Conservation (phyloP, 176 grass and related monocot genomes). For the Ampelocalamus luodianensis region DNA sequence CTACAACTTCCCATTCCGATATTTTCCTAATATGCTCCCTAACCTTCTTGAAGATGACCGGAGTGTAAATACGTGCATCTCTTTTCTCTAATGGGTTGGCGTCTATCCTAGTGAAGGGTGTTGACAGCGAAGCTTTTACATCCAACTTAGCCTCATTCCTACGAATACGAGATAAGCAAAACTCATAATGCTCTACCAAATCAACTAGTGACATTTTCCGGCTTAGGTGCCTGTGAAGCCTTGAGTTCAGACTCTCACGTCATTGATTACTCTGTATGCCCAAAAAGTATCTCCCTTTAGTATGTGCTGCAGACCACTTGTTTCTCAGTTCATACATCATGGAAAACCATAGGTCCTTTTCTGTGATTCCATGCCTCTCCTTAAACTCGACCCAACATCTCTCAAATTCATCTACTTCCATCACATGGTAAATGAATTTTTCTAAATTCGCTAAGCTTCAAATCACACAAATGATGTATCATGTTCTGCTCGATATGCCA, state of each 20-base stretch:
- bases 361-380: no score
- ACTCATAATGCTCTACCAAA: background rate
- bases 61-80: no score
- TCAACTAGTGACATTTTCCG: conserved; percentile 19
- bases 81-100: no score
- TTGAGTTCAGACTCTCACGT: conserved; percentile 27
- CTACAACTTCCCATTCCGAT: no score
- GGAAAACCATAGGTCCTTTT: no score
- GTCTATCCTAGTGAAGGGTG: no score
- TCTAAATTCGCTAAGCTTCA: background rate
- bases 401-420: no score
- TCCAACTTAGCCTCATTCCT: conserved; percentile 31
- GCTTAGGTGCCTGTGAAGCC: conserved; percentile 24
- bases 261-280: conserved; percentile 35
- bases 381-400: no score
- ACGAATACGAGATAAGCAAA: background rate
- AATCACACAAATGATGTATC: background rate
- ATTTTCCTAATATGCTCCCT: no score
- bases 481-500: background rate
- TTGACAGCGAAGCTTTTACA: background rate
- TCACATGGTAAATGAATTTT: no score
- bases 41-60: no score
- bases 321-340: background rate
- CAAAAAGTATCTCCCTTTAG: conserved; percentile 27
- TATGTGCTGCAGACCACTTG: conserved; percentile 27